These are phyloP conservation scores for Lactifluus subvellereus DNA, from an alignment of 768 basidiomycete genomes.

Conservation along the genomic window DNA sequence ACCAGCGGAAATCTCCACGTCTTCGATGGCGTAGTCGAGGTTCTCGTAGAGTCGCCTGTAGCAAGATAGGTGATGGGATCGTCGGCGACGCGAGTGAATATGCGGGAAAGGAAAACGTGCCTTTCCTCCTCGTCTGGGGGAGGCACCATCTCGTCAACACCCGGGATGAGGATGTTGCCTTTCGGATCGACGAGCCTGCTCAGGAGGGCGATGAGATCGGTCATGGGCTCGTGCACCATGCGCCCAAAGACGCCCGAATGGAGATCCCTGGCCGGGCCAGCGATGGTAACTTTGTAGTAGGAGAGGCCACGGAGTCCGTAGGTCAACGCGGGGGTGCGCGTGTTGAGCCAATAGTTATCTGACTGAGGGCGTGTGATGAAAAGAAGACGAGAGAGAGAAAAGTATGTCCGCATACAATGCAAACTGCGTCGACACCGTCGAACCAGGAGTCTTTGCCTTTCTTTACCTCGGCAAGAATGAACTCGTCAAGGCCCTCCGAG, in stretches of 20 bases:
- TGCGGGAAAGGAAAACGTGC: constrained; percentile 33
- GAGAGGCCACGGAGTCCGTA: constrained; percentile 85
- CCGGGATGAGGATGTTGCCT: constrained; percentile 85
- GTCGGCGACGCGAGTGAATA: neutral
- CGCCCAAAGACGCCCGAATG: constrained; percentile 88
- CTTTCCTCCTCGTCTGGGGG: constrained; percentile 67
- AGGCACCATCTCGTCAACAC: constrained; percentile 79
- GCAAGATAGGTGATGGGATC: neutral
- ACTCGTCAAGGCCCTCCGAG: constrained; percentile 83
- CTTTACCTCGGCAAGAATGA: constrained; percentile 69
- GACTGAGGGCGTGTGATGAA: constrained; percentile 40
- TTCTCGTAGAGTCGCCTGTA: constrained; percentile 60
- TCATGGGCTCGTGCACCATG: constrained; percentile 89
- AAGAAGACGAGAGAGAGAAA: neutral
- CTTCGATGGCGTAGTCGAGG: constrained; percentile 65
- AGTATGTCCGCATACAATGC: constrained; percentile 54
- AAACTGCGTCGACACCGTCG: constrained; percentile 84
- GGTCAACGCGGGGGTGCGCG: constrained; percentile 71
- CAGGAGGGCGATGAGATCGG: constrained; percentile 80
- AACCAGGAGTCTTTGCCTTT: constrained; percentile 69
- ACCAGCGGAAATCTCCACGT: constrained; percentile 75
- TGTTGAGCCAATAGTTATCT: constrained; percentile 94
- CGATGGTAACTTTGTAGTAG: constrained; percentile 78
- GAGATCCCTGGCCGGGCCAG: constrained; percentile 81
- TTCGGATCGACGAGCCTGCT: constrained; percentile 72